phyloP scores from a whole-genome alignment of 331 rosid species.

The Telfairia occidentalis region DNA sequence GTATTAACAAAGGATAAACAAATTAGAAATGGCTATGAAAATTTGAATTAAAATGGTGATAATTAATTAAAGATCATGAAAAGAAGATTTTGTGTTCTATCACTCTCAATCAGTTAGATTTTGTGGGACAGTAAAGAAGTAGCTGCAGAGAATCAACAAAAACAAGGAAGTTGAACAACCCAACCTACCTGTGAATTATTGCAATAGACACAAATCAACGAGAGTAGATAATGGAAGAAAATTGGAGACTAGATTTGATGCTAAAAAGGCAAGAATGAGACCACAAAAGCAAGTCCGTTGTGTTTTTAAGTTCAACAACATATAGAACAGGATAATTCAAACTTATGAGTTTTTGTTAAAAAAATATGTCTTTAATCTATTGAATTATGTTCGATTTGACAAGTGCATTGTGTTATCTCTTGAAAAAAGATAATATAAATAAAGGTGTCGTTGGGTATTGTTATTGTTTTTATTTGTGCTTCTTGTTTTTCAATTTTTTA shows the following conservation, averaged over 20 bases:
- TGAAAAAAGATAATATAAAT: too few species aligned
- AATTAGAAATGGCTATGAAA: background rate
- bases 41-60: background rate
- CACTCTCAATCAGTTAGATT: background rate
- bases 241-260: background rate
- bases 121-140: background rate
- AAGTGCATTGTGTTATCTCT: too few species aligned
- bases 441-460: too few species aligned
- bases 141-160: constrained; percentile 1
- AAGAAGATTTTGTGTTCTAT: background rate
- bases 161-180: constrained; percentile 5
- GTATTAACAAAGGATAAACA: background rate
- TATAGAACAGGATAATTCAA: too few species aligned
- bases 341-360: too few species aligned
- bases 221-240: background rate
- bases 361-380: too few species aligned
- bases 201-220: background rate
- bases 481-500: too few species aligned
- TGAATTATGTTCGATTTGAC: too few species aligned
- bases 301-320: too few species aligned
- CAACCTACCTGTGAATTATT: background rate
- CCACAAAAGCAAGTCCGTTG: too few species aligned
- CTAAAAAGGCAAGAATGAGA: background rate
- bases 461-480: too few species aligned
- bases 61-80: background rate